Evolutionary conservation across 768 basidiomycete species (phyloP), one percentile per base, ranked within the genome.

Genomic region (Mycena amicta): DNA sequence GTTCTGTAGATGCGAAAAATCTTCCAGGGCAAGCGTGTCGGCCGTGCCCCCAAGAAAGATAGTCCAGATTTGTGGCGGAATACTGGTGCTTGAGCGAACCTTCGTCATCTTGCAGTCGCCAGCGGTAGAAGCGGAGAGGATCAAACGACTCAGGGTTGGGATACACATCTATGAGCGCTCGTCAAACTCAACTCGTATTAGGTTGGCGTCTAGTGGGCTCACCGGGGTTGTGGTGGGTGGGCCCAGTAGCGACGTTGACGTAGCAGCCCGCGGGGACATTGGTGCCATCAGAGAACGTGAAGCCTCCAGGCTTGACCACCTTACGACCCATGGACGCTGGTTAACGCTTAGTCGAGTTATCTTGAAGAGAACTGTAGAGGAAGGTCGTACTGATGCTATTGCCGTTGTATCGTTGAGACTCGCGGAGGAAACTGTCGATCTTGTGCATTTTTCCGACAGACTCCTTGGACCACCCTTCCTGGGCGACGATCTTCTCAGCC

Each of bases 41-140:
- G 16, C 77, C 77, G 45, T 68, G 64, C 15, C 80, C 79, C 64
- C 81, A 81, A 1, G 69, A 55, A 25, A 80, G 47, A 55, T 68
- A 80, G 5, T 72, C 68, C 8, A 62, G 53, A 62, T 67, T 29
- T 39, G 68, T 52, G 29, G 75, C 67, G 13, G 74, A 71, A 22
- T 74, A 67, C 41, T 76, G 77, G 45, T 80, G 68, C 50, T 71
- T 74, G 5, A 59, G 53, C 22, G 49, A 22, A 20, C 50, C 61
- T 22, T 77, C 76, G 1, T 69, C 73, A 2, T 72, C 71, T 5
- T 61, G 63, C 18, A 77, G 70, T 28, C 72, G 66, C 67, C 75
- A 69, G 12, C 78, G 68, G 0, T 71, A 66, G 63, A 82, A 85
- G 4, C 83, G 77, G 68, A 82, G 82, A 0, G 76, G 77, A 39